Evolutionary conservation across 495 filamentous ascomycete genomes (phyloP), one percentile per base, ranked within the genome.

Genomic region (Neurospora hispaniola): DNA sequence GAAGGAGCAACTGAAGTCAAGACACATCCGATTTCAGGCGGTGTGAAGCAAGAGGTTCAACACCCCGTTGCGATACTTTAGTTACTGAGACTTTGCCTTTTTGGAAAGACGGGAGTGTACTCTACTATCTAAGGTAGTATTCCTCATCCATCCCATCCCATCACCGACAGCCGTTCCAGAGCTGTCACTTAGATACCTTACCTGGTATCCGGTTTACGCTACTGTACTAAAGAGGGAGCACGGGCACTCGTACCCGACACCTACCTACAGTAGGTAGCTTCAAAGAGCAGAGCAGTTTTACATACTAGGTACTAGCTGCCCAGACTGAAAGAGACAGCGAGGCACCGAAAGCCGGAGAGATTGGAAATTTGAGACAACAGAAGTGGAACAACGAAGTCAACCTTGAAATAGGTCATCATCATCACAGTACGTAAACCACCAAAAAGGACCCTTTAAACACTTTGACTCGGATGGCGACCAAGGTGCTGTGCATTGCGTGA

Each of bases 401-500:
- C 27, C 27, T 38, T 38, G 35, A 31, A 31, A 31, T 31, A 31
- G 27, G 27, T 31, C 27, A 31, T 38, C 35, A 38, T 38, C 35
- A 38, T 38, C 35, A 38, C n/a, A 38, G 38, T 23, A 42, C 66
- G 27, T 66, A n/a, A 70, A 54, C 27, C 18, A 38, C 62, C 42
- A 44, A 31, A 40, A 40, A 62, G 31, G 69, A 71, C 70, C 70
- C 73, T 44, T 70, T 31, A n/a, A 68, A 54, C 71, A 10, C 66
- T 62, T 68, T 14, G 42, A 16, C 66, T 23, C 27, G 62, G 59
- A 78, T 80, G 77, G 76, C 76, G 79, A 80, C 69, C 68, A 46
- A 69, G 11, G 40, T 62, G 71, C 71, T 46, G 72, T 42, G 40
- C 75, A 80, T 80, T 79, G 76, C 79, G 79, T 23, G 23, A 23